Evolutionary conservation across 2,329 filamentous ascomycete genomes (phyloP).

Genomic region (Talaromyces sp.): DNA sequence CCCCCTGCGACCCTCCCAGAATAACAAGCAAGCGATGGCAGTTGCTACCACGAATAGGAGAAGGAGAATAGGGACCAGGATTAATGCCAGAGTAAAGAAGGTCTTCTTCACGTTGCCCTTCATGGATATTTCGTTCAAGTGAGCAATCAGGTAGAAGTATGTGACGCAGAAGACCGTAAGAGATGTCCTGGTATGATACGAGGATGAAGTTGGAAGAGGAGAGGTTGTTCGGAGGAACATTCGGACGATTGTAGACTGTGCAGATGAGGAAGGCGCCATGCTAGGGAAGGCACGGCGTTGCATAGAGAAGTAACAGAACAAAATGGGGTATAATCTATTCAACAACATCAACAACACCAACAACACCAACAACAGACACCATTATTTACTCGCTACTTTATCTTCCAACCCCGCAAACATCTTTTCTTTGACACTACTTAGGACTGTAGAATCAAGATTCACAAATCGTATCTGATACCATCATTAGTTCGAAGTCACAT

Average conservation of each 20-base stretch:
- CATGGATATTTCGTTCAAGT: constrained; percentile 29
- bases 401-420: constrained; percentile 27
- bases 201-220: background rate
- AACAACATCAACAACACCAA: background rate
- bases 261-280: background rate
- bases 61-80: constrained; percentile 48
- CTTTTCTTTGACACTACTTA: constrained; percentile 36
- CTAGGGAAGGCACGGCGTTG: background rate
- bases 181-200: constrained; percentile 1
- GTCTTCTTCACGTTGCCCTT: constrained; percentile 33
- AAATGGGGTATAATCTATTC: background rate
- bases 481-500: constrained; percentile 16
- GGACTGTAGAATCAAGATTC: constrained; percentile 33
- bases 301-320: background rate
- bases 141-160: background rate
- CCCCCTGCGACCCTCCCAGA: constrained; percentile 24
- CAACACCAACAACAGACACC: background rate
- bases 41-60: constrained; percentile 39
- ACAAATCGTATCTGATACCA: constrained; percentile 40
- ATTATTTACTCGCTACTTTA: background rate
- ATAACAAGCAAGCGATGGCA: constrained; percentile 39
- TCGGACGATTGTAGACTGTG: too few species aligned
- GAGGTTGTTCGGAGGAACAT: background rate
- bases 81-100: constrained; percentile 43
- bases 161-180: background rate